Conservation (phyloP, 192 early-diverging fungal species). For the Funneliformis geosporum region DNA sequence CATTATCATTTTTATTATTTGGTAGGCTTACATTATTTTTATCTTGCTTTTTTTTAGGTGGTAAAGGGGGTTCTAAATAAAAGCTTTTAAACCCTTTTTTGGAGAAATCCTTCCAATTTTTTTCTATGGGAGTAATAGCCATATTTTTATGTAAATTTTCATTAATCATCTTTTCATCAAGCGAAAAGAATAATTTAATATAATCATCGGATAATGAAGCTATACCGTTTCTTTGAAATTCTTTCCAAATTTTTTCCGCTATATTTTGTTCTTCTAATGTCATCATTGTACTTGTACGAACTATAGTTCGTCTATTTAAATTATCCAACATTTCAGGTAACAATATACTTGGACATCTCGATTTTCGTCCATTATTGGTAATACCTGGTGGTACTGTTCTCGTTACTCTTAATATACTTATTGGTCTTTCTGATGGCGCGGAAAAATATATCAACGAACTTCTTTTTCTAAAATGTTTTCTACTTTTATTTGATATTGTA, state of each 20-base stretch:
- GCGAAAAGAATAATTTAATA: constrained; percentile 25
- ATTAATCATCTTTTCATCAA: neutral
- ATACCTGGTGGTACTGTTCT: neutral
- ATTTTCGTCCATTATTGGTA: neutral
- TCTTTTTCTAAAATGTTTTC: neutral
- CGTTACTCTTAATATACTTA: constrained; percentile 27
- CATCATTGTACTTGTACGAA: constrained; percentile 23
- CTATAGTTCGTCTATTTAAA: constrained; percentile 22
- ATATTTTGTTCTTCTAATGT: constrained; percentile 15
- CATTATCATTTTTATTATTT: neutral
- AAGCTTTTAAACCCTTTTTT: constrained; percentile 23
- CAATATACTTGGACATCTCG: neutral
- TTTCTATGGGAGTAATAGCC: neutral
- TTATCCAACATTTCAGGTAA: constrained; percentile 15
- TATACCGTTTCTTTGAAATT: constrained; percentile 31
- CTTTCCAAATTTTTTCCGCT: constrained; percentile 23
- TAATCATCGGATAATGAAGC: constrained; percentile 27
- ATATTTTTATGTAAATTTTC: neutral
- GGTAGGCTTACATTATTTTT: neutral
- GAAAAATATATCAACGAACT: neutral
- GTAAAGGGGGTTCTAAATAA: neutral
- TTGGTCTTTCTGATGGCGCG: neutral
- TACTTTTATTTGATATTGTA: neutral
- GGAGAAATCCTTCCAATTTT: neutral
- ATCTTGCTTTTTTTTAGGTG: neutral